These are phyloP conservation scores for Acer yangbiense DNA, from an alignment of 345 rosid species.

Conservation along the genomic window DNA sequence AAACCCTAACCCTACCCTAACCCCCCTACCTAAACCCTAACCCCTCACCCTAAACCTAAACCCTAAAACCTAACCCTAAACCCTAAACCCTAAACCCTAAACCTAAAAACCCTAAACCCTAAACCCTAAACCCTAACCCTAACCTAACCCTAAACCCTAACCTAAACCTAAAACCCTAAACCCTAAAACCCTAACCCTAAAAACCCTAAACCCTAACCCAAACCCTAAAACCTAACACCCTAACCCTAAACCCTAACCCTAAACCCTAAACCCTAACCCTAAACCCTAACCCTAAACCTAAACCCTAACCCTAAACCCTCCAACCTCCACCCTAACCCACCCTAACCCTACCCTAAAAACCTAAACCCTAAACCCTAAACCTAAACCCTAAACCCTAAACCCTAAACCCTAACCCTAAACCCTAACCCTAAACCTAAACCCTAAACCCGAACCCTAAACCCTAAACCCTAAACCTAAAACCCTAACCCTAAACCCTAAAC, in stretches of 20 bases:
- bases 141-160: too few relatives aligned
- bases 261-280: slow-evolving; percentile 19
- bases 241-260: slow-evolving; percentile 20
- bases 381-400: slow-evolving; percentile 1
- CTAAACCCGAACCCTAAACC: slow-evolving; percentile 23
- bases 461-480: slow-evolving; percentile 23
- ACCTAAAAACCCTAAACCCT: slow-evolving; percentile 18
- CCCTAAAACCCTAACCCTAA: slow-evolving; percentile 8
- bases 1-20: neutral
- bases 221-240: slow-evolving; percentile 7
- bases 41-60: slow-evolving; percentile 7
- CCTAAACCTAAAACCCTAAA: slow-evolving; percentile 16
- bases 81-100: slow-evolving; percentile 20
- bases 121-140: slow-evolving; percentile 5
- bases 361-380: slow-evolving; percentile 3
- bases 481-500: slow-evolving; percentile 19
- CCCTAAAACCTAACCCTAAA: slow-evolving; percentile 13
- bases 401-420: slow-evolving; percentile 12
- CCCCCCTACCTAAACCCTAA: slow-evolving; percentile 1
- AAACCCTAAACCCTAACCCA: slow-evolving; percentile 3
- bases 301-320: slow-evolving; percentile 6
- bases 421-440: too few relatives aligned
- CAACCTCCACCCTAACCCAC: too few relatives aligned
- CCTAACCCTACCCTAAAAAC: too few relatives aligned
- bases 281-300: too few relatives aligned